Evolutionary conservation across 129 eudicot genomes (phyloP).

Genomic region (Pulicaria dysenterica): DNA sequence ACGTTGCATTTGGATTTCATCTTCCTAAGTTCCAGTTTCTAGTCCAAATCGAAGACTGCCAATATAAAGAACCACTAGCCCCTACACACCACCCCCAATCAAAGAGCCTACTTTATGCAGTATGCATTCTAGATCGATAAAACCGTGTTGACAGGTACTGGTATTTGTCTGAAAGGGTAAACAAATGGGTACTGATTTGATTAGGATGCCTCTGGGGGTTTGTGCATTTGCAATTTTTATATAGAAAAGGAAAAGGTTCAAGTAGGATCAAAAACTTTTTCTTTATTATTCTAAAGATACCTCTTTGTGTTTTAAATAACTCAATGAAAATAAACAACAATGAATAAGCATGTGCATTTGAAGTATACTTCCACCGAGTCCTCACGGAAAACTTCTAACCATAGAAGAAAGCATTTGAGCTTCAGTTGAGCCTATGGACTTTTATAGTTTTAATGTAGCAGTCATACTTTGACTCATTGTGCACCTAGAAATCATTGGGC

Average conservation of each 20-base stretch:
- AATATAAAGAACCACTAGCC: too few species aligned
- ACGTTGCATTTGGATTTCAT: constrained; percentile 5
- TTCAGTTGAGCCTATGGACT: background rate
- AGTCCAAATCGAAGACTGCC: too few species aligned
- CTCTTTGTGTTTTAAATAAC: constrained; percentile 9
- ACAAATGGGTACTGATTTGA: background rate
- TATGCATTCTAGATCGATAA: too few species aligned
- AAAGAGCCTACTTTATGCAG: too few species aligned
- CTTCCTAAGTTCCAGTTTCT: background rate
- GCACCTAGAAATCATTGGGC: constrained; percentile 1
- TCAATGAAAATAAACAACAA: background rate
- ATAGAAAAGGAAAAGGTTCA: background rate
- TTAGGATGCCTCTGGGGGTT: background rate
- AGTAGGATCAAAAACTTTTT: background rate
- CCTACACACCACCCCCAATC: too few species aligned
- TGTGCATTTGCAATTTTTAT: background rate
- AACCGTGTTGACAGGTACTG: background rate
- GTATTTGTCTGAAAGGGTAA: background rate
- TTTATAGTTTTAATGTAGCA: constrained; percentile 1
- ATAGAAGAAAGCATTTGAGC: constrained; percentile 13
- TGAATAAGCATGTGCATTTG: constrained; percentile 14
- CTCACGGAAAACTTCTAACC: background rate
- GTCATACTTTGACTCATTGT: constrained; percentile 10
- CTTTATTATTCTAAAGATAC: background rate
- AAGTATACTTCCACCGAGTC: background rate